Evolutionary conservation across 192 early-diverging fungal species (phyloP).

Genomic region (Gaertneriomyces sp.): DNA sequence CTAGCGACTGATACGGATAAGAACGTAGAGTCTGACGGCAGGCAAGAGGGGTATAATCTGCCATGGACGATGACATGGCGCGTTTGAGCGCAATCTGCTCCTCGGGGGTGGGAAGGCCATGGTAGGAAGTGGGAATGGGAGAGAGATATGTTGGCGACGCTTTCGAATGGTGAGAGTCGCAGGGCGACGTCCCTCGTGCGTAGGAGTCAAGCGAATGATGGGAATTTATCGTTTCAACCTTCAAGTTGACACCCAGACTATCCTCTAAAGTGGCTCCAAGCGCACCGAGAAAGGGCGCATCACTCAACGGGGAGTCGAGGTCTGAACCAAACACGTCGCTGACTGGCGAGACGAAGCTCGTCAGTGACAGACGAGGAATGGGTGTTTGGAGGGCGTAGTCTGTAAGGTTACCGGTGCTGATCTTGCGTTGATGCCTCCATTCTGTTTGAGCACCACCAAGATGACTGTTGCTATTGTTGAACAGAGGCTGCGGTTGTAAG

Average conservation of each 20-base stretch:
- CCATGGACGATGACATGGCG: not conserved
- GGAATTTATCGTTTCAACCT: not conserved
- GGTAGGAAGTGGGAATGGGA: not conserved
- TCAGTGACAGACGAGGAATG: too few relatives aligned
- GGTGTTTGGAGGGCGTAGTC: too few relatives aligned
- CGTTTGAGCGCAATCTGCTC: not conserved
- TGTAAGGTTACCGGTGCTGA: too few relatives aligned
- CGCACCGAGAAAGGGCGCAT: not conserved
- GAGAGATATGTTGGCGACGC: too few relatives aligned
- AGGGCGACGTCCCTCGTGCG: slow-evolving; percentile 16
- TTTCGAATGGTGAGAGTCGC: slow-evolving; percentile 16
- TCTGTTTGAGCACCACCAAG: too few relatives aligned
- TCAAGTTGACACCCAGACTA: not conserved
- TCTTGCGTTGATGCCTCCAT: too few relatives aligned
- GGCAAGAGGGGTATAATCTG: too few relatives aligned
- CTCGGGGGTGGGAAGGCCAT: slow-evolving; percentile 5
- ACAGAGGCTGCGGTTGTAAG: not conserved
- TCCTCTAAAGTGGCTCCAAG: not conserved
- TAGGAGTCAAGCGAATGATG: slow-evolving; percentile 10
- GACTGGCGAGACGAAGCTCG: too few relatives aligned
- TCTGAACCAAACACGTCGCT: too few relatives aligned
- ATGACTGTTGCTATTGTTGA: not conserved
- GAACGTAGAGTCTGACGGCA: too few relatives aligned
- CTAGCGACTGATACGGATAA: too few relatives aligned
- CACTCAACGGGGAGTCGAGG: not conserved